Percentiles rank a stretch among this genome's conserved stretches.
Evolutionary conservation across 768 basidiomycete genomes (phyloP).

Genomic region (Psilocybe cubensis): DNA sequence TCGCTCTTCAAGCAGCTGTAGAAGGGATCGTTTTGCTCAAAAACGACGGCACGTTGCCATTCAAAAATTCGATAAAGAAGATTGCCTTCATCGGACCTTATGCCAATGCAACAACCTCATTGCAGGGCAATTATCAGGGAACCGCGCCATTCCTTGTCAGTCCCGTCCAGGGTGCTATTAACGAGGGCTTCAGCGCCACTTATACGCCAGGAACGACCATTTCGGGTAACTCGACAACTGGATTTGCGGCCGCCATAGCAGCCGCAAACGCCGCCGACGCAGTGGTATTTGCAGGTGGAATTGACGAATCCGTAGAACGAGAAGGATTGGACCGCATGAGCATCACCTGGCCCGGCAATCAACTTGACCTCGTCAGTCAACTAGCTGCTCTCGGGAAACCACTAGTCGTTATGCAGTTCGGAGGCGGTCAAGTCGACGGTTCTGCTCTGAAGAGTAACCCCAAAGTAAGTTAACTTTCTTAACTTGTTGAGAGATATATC

Average conservation of each 20-base stretch:
- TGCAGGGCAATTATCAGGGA: constrained; percentile 65
- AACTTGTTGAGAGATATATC: background rate
- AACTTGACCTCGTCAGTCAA: constrained; percentile 51
- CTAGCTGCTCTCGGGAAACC: constrained; percentile 53
- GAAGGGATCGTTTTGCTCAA: constrained; percentile 65
- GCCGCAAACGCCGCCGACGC: constrained; percentile 53
- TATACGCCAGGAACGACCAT: constrained; percentile 47
- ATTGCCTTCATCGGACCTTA: constrained; percentile 65
- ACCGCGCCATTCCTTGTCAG: constrained; percentile 58
- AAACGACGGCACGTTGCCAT: constrained; percentile 63
- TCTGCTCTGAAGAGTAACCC: constrained; percentile 45
- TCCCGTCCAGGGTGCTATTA: constrained; percentile 50
- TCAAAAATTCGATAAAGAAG: constrained; percentile 45
- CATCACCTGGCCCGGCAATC: constrained; percentile 60
- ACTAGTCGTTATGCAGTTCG: constrained; percentile 56
- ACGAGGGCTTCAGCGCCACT: constrained; percentile 49
- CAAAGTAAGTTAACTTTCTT: constrained; percentile 31
- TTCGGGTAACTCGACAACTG: constrained; percentile 38
- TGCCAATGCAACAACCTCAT: constrained; percentile 55
- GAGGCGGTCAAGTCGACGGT: constrained; percentile 60
- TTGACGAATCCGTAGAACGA: constrained; percentile 51
- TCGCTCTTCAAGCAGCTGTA: constrained; percentile 54
- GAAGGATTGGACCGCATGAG: constrained; percentile 50
- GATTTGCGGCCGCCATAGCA: constrained; percentile 54
- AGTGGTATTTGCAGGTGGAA: constrained; percentile 57